Percentiles rank a stretch among this genome's conserved stretches.
Conservation (phyloP, 2,329 filamentous ascomycete genomes). For the Verticillium nonalfalfae region DNA sequence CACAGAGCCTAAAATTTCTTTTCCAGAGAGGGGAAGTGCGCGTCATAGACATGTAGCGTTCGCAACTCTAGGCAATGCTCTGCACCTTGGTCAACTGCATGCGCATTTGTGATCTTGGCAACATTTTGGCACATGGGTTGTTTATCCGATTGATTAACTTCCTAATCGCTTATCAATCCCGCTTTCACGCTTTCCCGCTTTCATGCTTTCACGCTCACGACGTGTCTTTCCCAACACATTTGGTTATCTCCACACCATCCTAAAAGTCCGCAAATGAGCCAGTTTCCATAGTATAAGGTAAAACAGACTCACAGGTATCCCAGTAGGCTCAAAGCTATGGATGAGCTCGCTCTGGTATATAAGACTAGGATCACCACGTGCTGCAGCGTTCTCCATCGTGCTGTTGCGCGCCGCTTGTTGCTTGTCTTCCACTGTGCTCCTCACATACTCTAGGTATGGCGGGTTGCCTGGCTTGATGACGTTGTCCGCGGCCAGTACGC, state of each 20-base stretch:
- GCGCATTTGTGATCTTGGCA: no score
- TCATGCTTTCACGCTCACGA: neutral
- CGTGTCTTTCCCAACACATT: conserved; percentile 37
- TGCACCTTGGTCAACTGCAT: no score
- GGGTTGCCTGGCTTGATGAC: conserved; percentile 67
- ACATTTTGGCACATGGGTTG: no score
- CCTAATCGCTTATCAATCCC: no score
- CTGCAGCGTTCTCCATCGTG: neutral
- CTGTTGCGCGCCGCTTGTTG: conserved; percentile 27
- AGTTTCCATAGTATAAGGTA: neutral
- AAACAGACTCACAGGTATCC: conserved; percentile 48
- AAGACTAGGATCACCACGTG: conserved; percentile 55
- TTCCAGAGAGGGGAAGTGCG: neutral
- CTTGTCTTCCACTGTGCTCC: conserved; percentile 59
- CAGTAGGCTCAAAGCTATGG: conserved; percentile 63
- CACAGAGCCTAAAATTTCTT: no score
- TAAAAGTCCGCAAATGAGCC: conserved; percentile 17
- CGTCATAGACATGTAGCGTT: neutral
- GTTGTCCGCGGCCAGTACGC: conserved; percentile 63
- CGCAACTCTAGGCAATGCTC: no score
- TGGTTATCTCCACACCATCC: conserved; percentile 63
- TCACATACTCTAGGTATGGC: conserved; percentile 64
- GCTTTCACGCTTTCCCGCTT: no score
- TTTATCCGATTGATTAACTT: no score
- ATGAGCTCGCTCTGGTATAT: conserved; percentile 59